Evolutionary conservation across 306 rosid genomes (phyloP).

Genomic region (apple (Malus domestica)): ASM211411v1 NC_041792.1:28507407-28507906

Average conservation of each 20-base stretch:
- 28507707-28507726: not conserved
- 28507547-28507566: not conserved
- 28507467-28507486: not conserved
- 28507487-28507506: not conserved
- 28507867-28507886: not conserved
- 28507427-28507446: not conserved
- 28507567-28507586: not conserved
- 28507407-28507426: not conserved
- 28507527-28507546: not conserved
- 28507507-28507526: slow-evolving; percentile 1
- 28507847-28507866: not conserved
- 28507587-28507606: not conserved
- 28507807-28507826: not conserved
- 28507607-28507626: not conserved
- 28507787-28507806: no score
- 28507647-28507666: not conserved
- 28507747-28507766: no score
- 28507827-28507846: not conserved
- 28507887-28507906: not conserved
- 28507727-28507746: not conserved
- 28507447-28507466: not conserved
- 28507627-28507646: no score
- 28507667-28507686: no score
- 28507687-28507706: no score
- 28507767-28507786: no score